These are phyloP conservation scores for Epichloe hybrida DNA, from an alignment of 2,329 filamentous ascomycete genomes.

Conservation along the genomic window DNA sequence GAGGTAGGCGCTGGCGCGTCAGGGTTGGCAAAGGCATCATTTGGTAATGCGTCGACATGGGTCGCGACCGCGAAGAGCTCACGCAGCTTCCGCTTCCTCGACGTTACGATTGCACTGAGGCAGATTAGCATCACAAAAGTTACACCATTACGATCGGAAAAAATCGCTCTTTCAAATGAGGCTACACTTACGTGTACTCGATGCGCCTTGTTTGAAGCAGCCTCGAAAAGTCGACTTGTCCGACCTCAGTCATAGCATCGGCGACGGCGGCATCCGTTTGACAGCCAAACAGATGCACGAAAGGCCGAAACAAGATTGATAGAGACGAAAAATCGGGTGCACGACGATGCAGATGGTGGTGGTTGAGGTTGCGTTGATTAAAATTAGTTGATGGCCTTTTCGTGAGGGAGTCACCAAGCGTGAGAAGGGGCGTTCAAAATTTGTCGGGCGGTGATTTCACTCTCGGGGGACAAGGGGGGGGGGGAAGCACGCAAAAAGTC, in stretches of 20 bases:
- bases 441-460: constrained; percentile 14
- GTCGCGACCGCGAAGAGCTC: constrained; percentile 74
- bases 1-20: constrained; percentile 40
- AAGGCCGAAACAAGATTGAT: constrained; percentile 10
- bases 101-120: constrained; percentile 57
- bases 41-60: constrained; percentile 47
- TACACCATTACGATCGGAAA: constrained; percentile 35
- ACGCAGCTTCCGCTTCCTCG: constrained; percentile 82
- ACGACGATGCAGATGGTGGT: constrained; percentile 19
- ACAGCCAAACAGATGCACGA: constrained; percentile 42
- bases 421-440: constrained; percentile 19
- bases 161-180: constrained; percentile 31
- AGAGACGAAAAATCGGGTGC: constrained; percentile 17
- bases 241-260: constrained; percentile 61
- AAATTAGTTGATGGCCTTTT: constrained; percentile 14
- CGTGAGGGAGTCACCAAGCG: constrained; percentile 15
- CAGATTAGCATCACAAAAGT: constrained; percentile 30
- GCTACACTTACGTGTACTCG: constrained; percentile 43
- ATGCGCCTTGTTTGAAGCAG: constrained; percentile 52
- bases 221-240: constrained; percentile 49
- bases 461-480: constrained; percentile 2
- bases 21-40: constrained; percentile 40
- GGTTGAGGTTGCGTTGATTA: constrained; percentile 18
- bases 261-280: constrained; percentile 58
- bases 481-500: neutral